Evolutionary conservation across 2,329 filamentous ascomycete species (phyloP).

Genomic region (Venturia carpophila): DNA sequence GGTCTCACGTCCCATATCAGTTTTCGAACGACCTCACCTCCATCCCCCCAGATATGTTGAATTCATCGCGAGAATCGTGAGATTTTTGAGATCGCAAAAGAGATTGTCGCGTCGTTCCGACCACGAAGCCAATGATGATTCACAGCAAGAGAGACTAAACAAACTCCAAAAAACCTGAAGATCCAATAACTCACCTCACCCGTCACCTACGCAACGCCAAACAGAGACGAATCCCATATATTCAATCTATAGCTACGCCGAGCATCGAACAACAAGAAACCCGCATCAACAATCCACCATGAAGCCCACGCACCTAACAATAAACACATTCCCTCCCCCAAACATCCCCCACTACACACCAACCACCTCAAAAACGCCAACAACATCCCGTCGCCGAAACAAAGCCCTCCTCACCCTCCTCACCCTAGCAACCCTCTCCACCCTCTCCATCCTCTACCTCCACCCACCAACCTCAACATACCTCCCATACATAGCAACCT

Average conservation of each 20-base stretch:
- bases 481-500: not conserved
- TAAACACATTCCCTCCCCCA: not conserved
- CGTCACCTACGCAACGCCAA: not conserved
- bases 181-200: too few species aligned
- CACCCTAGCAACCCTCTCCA: not conserved
- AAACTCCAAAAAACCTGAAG: too few species aligned
- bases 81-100: not conserved
- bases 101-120: not conserved
- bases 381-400: not conserved
- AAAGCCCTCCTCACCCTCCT: not conserved
- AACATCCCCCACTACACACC: not conserved
- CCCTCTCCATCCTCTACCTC: not conserved
- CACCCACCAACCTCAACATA: not conserved
- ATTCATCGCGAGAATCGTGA: not conserved
- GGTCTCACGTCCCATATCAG: not conserved
- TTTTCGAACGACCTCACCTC: not conserved
- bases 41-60: not conserved
- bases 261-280: not conserved
- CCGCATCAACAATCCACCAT: not conserved
- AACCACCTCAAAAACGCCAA: not conserved
- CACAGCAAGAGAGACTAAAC: not conserved
- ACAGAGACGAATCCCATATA: not conserved
- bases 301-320: conserved; percentile 5
- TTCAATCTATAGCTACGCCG: too few species aligned
- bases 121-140: not conserved